Percentiles rank a stretch among this genome's conserved stretches.
These are phyloP conservation scores for Emmonsiellopsis sp. DNA, from an alignment of 2,329 filamentous ascomycete genomes.

Conservation along the genomic window DNA sequence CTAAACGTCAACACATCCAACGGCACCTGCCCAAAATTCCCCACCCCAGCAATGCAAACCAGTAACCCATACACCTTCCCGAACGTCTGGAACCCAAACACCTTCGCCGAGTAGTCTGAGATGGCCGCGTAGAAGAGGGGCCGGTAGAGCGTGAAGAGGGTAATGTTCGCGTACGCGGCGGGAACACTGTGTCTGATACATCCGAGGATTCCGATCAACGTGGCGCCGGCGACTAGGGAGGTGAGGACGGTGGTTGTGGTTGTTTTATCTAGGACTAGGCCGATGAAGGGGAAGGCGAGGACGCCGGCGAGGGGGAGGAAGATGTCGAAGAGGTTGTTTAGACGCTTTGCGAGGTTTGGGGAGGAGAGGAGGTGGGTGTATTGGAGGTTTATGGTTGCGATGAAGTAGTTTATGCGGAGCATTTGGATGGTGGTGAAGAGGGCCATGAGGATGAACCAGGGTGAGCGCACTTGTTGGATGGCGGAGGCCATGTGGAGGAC, in stretches of 20 bases:
- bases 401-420: constrained; percentile 80
- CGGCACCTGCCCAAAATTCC: constrained; percentile 74
- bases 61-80: constrained; percentile 86
- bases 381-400: constrained; percentile 71
- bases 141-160: constrained; percentile 76
- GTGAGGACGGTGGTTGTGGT: constrained; percentile 63
- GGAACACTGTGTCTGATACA: constrained; percentile 57
- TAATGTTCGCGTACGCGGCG: constrained; percentile 66
- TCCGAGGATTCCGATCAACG: constrained; percentile 66
- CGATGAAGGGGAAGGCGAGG: constrained; percentile 75
- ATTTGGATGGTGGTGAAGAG: constrained; percentile 67
- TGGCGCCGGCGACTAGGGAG: constrained; percentile 62
- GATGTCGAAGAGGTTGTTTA: constrained; percentile 80
- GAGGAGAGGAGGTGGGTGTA: constrained; percentile 68
- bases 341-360: constrained; percentile 49
- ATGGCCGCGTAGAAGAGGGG: constrained; percentile 89
- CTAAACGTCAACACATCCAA: constrained; percentile 71
- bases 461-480: constrained; percentile 62
- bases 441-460: constrained; percentile 78
- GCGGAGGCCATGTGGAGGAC: constrained; percentile 68
- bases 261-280: constrained; percentile 65
- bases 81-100: constrained; percentile 87
- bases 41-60: constrained; percentile 72
- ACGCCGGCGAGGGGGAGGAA: constrained; percentile 75
- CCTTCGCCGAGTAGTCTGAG: constrained; percentile 81